Base-by-base conservation (phyloP, 306 rosid genomes). In the Lathyrus aphaca region DNA sequence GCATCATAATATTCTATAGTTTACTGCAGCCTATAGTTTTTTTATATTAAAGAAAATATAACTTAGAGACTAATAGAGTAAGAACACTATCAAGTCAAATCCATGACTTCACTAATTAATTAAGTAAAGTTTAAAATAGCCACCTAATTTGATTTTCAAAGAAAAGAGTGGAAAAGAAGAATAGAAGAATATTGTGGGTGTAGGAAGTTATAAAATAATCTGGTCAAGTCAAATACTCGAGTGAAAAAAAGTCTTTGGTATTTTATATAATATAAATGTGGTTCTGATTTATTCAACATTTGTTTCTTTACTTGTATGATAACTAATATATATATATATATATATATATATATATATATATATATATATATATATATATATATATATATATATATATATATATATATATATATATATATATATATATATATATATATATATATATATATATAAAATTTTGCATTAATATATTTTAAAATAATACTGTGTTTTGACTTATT, bases 131-230 rank as follows among this genome's bases (percentile, higher is more conserved):
- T 63, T 37, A 49, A 59, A 79, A 16, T 5, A 68, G 83, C 83
- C 83, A 79, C 76, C 79, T 35, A 54, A 35, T 37, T 79, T 79
- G 83, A 79, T 79, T 74, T 71, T 73, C 72, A 68, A 67, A 60
- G 56, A 30, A 55, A 11, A 48, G 10, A n/a, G 12, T 62, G 35
- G 37, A 54, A 73, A 15, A 13, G 35, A 15, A 68, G 32, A 25
- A 1, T 60, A 35, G 21, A 7, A 49, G 4, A 23, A 54, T 54
- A 18, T 51, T 51, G 29, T 55, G 61, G 30, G 4, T 12, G 8
- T 53, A 19, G 46, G 18, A 66, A 73, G 75, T 61, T 66, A 27
- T 12, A 19, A n/a, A 15, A 42, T 17, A 12, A 49, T 38, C 15
- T 15, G 57, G 27, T 23, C 38, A 46, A 16, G 29, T 59, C 66